These are phyloP conservation scores for Pisolithus tinctorius DNA, from an alignment of 768 basidiomycete genomes.

Conservation along the genomic window DNA sequence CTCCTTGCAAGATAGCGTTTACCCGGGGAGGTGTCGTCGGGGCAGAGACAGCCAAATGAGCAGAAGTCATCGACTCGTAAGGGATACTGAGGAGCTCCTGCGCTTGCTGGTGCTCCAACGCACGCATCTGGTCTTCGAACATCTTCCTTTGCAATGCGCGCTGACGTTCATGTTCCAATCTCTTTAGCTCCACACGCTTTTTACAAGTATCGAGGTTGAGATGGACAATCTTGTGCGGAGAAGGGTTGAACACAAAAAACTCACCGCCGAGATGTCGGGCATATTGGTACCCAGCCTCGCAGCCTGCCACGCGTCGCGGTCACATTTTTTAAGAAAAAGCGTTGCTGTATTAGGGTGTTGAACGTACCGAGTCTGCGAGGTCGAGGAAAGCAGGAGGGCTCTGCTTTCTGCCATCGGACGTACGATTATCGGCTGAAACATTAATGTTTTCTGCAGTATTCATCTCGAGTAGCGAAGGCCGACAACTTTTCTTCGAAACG, in stretches of 20 bases:
- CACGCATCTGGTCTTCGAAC: conserved; percentile 97
- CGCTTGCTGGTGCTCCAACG: conserved; percentile 85
- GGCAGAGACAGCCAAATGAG: conserved; percentile 79
- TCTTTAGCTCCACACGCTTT: conserved; percentile 85
- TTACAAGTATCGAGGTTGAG: conserved; percentile 10
- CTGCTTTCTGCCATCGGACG: conserved; percentile 70
- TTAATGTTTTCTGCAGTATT: conserved; percentile 66
- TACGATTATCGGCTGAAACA: conserved; percentile 64
- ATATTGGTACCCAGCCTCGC: conserved; percentile 81
- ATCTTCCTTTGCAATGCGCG: conserved; percentile 78
- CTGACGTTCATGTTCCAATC: conserved; percentile 81
- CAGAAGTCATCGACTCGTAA: conserved; percentile 48
- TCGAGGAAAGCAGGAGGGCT: conserved; percentile 91
- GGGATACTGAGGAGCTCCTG: conserved; percentile 77
- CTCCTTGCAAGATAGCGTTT: conserved; percentile 61
- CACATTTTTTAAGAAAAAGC: conserved; percentile 5
- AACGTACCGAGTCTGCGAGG: conserved; percentile 84
- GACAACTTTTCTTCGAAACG: conserved; percentile 46
- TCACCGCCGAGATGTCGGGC: conserved; percentile 79
- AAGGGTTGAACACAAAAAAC: conserved; percentile 25
- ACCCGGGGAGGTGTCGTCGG: conserved; percentile 84
- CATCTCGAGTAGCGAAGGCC: conserved; percentile 50
- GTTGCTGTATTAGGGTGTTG: not conserved
- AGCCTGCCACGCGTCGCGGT: conserved; percentile 39
- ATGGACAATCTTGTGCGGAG: not conserved